Evolutionary conservation across 306 rosid genomes (phyloP).

Genomic region (Albizia julibrissin): DNA sequence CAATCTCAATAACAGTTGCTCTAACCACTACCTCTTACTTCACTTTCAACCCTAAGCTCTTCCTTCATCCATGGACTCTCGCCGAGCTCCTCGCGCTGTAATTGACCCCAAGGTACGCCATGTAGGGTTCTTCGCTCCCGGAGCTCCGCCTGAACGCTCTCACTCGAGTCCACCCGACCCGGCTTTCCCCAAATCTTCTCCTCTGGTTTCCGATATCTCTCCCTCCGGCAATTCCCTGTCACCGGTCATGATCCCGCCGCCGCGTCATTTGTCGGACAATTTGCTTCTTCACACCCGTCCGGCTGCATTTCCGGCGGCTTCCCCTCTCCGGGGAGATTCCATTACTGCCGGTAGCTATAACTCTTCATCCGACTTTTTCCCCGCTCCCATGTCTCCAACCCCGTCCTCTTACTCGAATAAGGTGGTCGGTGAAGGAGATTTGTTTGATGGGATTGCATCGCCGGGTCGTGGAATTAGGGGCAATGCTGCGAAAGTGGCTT

Average conservation of each 20-base stretch:
- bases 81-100: conserved; percentile 46
- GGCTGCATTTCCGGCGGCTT: conserved; percentile 21
- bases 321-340: conserved; percentile 43
- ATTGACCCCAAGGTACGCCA: conserved; percentile 49
- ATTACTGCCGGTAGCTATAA: conserved; percentile 28
- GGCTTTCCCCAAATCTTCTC: neutral
- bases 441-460: conserved; percentile 32
- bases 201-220: conserved; percentile 32
- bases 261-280: conserved; percentile 33
- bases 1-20: neutral
- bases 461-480: conserved; percentile 46
- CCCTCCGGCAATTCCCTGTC: conserved; percentile 46
- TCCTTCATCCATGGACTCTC: conserved; percentile 32
- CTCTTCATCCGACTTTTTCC: conserved; percentile 24
- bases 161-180: conserved; percentile 39
- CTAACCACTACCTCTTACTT: neutral
- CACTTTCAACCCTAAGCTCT: conserved; percentile 8
- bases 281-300: conserved; percentile 36
- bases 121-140: conserved; percentile 48
- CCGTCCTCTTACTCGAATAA: conserved; percentile 51
- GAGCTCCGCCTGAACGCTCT: conserved; percentile 36
- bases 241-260: conserved; percentile 52
- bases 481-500: conserved; percentile 39
- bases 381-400: conserved; percentile 37
- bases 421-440: conserved; percentile 36